Evolutionary conservation across 768 basidiomycete genomes (phyloP), one percentile per base, ranked within the genome.

Genomic region (Pholiota microspora): DNA sequence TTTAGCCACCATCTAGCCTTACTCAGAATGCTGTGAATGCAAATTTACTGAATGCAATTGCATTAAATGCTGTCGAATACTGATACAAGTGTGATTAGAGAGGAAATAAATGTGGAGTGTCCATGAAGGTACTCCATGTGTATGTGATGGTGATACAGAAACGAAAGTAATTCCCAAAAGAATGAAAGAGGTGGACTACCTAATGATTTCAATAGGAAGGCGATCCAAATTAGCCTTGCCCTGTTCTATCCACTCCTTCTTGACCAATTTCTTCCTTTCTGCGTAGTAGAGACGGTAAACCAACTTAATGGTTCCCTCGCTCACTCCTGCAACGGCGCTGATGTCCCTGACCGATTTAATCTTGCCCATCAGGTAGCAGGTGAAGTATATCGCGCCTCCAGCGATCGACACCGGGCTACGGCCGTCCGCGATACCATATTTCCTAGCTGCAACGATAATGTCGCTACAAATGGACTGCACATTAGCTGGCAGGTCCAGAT

Each of bases 401-500:
- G 96, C 97, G 61, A 99, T 94, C n/a, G 97, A 97, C 49, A 98
- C 91, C 1, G 96, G 96, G 63, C 87, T 92, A 57, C 97, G 79
- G 23, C 97, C 97, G 66, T 94, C 94, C 29, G 94, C 94, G 57
- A 96, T 88, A 38, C 92, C 92, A 60, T 89, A 81, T 58, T 89
- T 80, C 49, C 92, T 82, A 12, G 91, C 90, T 27, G 84, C 82
- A 53, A 88, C 69, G 58, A 94, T 92, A 67, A 94, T 88, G 58
- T 94, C 89, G 16, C 83, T 77, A 66, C 90, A 92, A 35, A 92
- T 90, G 23, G 85, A 79, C 69, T 95, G 91, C 53, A 96, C 80
- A 56, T 84, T 88, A 29, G 89, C 75, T 1, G 91, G 88, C 29
- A 97, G 77, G 62, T 90, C 92, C 56, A 97, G 81, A 65, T 94